Evolutionary conservation across 352 stramenopile genomes (phyloP).

Genomic region (Phytopythium boreale): DNA sequence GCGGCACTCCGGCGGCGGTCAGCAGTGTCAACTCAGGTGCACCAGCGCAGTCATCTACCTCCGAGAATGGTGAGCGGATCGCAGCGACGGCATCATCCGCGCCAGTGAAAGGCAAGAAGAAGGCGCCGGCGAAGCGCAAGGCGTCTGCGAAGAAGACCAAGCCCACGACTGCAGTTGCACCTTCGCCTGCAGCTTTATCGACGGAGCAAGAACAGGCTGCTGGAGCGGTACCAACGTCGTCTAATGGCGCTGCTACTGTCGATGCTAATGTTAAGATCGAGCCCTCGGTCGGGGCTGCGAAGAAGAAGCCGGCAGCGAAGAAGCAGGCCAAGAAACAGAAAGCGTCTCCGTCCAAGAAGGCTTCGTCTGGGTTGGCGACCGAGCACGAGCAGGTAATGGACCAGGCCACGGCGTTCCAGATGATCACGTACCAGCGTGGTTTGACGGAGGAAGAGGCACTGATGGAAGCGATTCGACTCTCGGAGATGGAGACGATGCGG

Average conservation of each 20-base stretch:
- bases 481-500: slow-evolving; percentile 14
- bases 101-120: neutral
- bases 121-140: neutral
- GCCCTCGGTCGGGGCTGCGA: neutral
- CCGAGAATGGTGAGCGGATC: neutral
- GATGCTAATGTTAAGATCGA: neutral
- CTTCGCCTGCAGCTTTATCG: neutral
- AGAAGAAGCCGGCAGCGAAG: slow-evolving; percentile 6
- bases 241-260: neutral
- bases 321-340: slow-evolving; percentile 8
- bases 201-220: neutral
- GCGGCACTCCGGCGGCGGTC: neutral
- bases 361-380: slow-evolving; percentile 2
- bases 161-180: neutral
- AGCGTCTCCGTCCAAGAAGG: slow-evolving; percentile 11
- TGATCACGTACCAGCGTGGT: slow-evolving; percentile 27
- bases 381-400: slow-evolving; percentile 12
- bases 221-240: neutral
- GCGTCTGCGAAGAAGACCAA: neutral
- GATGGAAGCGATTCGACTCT: slow-evolving; percentile 28
- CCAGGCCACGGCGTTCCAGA: slow-evolving; percentile 24
- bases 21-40: neutral
- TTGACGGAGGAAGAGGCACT: slow-evolving; percentile 31
- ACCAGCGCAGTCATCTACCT: neutral
- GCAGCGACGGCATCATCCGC: neutral